A percentile compares a stretch with the other conserved stretches of the same genome.
Conservation (phyloP, 176 grass and related monocot species). For the Triticum urartu region DNA sequence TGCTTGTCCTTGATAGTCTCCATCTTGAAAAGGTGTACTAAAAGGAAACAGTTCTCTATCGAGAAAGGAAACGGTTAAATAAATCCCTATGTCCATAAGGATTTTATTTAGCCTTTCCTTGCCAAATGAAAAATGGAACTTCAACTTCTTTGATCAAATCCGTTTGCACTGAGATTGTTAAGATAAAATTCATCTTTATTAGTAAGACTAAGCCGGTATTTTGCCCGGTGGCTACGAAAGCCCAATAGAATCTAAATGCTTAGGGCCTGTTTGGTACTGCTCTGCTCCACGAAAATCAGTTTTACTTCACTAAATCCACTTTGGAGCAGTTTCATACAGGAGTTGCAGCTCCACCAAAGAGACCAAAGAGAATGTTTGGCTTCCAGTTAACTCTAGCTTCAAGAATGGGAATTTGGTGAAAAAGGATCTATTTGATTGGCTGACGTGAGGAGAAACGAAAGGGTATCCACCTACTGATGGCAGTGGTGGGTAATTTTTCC, state of each 20-base stretch:
- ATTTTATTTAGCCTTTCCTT: not conserved
- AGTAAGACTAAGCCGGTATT: not conserved
- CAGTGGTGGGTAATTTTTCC: too few species aligned
- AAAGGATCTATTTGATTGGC: too few species aligned
- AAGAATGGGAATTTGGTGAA: too few species aligned
- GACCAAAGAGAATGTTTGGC: too few species aligned
- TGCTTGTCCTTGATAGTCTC: not conserved
- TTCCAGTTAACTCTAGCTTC: too few species aligned
- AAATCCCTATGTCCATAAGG: not conserved
- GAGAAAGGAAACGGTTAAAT: not conserved
- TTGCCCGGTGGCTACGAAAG: not conserved
- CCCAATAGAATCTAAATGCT: not conserved
- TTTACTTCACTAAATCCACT: too few species aligned
- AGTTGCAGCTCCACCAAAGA: too few species aligned
- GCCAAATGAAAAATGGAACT: not conserved
- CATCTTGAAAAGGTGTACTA: not conserved
- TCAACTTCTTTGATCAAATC: not conserved
- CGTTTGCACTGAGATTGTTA: not conserved
- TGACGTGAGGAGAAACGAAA: too few species aligned
- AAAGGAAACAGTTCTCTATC: not conserved
- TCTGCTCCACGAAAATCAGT: too few species aligned
- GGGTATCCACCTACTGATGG: too few species aligned
- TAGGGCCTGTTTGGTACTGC: not conserved
- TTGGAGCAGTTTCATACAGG: too few species aligned
- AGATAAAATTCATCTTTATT: not conserved